phyloP scores from a whole-genome alignment of 2,329 filamentous ascomycete species.

The Xylariaceae sp. region DNA sequence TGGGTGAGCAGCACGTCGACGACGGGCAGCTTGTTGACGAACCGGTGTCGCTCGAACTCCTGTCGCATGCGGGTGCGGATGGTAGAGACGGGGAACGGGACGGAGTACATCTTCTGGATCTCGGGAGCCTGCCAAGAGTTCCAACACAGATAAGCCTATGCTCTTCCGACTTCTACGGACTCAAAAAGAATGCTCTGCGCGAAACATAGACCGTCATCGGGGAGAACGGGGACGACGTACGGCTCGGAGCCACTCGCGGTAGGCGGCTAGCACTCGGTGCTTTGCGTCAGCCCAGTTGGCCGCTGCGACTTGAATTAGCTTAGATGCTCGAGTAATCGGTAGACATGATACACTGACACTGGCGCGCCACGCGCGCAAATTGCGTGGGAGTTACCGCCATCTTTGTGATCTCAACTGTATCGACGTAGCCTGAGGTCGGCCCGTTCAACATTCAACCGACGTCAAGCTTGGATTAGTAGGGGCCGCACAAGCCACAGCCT shows the following conservation, averaged over 20 bases:
- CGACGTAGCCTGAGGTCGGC: conserved; percentile 27
- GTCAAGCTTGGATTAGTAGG: conserved; percentile 26
- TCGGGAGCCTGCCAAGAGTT: conserved; percentile 69
- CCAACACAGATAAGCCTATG: conserved; percentile 10
- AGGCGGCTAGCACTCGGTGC: conserved; percentile 77
- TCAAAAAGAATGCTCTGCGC: background rate
- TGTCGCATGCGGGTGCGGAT: conserved; percentile 92
- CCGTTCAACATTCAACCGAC: conserved; percentile 22
- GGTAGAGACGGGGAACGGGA: conserved; percentile 79
- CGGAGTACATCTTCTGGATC: conserved; percentile 94
- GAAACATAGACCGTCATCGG: background rate
- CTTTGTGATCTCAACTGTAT: conserved; percentile 39
- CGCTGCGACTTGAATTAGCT: conserved; percentile 52
- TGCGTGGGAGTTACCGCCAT: conserved; percentile 93
- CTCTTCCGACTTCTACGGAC: background rate
- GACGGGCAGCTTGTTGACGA: conserved; percentile 79
- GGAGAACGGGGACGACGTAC: conserved; percentile 53
- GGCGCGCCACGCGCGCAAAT: conserved; percentile 74
- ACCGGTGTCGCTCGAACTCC: conserved; percentile 94
- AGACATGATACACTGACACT: conserved; percentile 53
- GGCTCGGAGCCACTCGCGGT: conserved; percentile 92
- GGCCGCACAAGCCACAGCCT: conserved; percentile 21
- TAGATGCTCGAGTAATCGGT: background rate
- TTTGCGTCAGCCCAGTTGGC: conserved; percentile 86
- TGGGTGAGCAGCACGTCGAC: conserved; percentile 88